Conservation (phyloP, 345 rosid species). For the Cardamine resedifolia region DNA sequence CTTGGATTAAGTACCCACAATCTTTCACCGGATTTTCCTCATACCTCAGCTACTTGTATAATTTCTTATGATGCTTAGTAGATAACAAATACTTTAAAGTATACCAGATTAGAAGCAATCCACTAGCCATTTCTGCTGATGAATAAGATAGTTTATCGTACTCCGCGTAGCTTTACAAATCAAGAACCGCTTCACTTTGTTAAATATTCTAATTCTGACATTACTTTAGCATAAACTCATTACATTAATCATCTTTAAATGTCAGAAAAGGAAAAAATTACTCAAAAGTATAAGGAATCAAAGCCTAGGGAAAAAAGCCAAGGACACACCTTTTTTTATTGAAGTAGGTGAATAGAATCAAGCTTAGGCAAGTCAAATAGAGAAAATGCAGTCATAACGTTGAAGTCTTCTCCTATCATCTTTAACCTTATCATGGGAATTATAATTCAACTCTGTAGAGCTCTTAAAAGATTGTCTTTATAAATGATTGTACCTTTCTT, state of each 20-base stretch:
- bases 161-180: conserved; percentile 3
- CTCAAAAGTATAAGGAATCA: conserved; percentile 4
- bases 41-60: not conserved
- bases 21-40: conserved; percentile 31
- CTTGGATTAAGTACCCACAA: conserved; percentile 25
- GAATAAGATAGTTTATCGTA: not conserved
- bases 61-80: not conserved
- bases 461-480: too few species aligned
- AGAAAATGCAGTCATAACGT: conserved; percentile 10
- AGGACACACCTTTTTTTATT: not conserved
- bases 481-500: conserved; percentile 3
- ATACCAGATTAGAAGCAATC: conserved; percentile 22
- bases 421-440: not conserved
- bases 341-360: conserved; percentile 4
- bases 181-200: conserved; percentile 6
- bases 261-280: not conserved
- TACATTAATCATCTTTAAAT: not conserved
- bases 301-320: conserved; percentile 9
- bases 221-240: not conserved
- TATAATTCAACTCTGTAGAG: too few species aligned
- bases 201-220: conserved; percentile 9
- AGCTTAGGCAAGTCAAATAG: conserved; percentile 6
- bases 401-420: conserved; percentile 6
- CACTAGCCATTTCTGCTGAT: not conserved
- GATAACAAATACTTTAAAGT: not conserved